Evolutionary conservation across 2,329 filamentous ascomycete genomes (phyloP), one percentile per base, ranked within the genome.

Genomic region (Paracamarosporium sp.): DNA sequence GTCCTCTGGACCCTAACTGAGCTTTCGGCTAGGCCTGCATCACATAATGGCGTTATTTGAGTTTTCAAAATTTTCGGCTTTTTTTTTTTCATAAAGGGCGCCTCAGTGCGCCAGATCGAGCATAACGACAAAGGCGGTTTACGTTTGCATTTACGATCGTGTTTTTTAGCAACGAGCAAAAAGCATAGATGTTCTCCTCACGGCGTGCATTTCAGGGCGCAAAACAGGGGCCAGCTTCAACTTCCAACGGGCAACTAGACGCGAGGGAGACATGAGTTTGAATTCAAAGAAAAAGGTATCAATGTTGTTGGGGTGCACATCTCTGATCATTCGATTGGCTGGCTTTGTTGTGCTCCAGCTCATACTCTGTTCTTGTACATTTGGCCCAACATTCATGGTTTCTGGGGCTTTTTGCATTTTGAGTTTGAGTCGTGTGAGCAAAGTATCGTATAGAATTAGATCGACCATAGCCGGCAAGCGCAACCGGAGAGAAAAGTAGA

Each of bases 181-280:
- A 75, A 74, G 71, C 68, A 74, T 76, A 75, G 72, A 76, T 61
- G 65, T 64, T 64, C 64, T 59, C 65, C 67, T 68, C 65, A 68
- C 62, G 65, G 62, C 63, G 61, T 65, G 69, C 68, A 72, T 73
- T 69, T 62, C 66, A 63, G 60, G 70, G 70, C 66, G 71, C 69
- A 72, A 67, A 58, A 47, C 44, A 47, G 27, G 28, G 44, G 28
- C 24, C 44, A 33, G 20, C 11, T 28, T 45, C 25, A 55, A 57
- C 55, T 52, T 48, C 17, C 35, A 47, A 53, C 38, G 54, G 55
- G 25, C 55, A 57, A 53, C 22, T 61, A 61, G 58, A 61, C 43
- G 46, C 24, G 47, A 27, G 20, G 33, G 33, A 50, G 17, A 40
- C 36, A 27, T 24, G 35, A 41, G 25, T 51, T 51, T 41, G 25